A percentile compares a stretch with the other conserved stretches of the same genome.
Evolutionary conservation across 352 stramenopile species (phyloP).

Genomic region (Hyaloperonospora arabidopsidis): DNA sequence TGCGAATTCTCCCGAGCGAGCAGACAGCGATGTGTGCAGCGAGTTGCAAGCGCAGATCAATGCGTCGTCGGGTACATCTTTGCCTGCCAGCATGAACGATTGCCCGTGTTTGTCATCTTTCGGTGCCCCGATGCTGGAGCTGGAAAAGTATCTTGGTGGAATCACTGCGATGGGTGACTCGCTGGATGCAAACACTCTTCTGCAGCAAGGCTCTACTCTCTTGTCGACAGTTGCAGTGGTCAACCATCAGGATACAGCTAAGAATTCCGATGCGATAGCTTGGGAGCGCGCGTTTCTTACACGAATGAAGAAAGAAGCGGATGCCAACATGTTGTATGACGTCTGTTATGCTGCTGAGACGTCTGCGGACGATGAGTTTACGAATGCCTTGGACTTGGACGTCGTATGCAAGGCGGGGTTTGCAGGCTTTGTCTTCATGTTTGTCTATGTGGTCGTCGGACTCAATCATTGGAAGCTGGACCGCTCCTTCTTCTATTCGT

Average conservation of each 20-base stretch:
- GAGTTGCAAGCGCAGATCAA: slow-evolving; percentile 30
- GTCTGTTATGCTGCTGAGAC: slow-evolving; percentile 60
- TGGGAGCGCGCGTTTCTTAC: slow-evolving; percentile 67
- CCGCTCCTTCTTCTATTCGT: slow-evolving; percentile 49
- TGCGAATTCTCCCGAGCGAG: slow-evolving; percentile 19
- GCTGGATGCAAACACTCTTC: slow-evolving; percentile 19
- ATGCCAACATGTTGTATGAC: slow-evolving; percentile 45
- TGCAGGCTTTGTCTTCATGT: slow-evolving; percentile 57
- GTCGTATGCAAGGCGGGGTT: slow-evolving; percentile 35
- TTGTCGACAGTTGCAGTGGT: slow-evolving; percentile 40
- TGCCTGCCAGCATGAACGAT: slow-evolving; percentile 50
- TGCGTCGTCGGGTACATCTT: slow-evolving; percentile 15
- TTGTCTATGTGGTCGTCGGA: slow-evolving; percentile 60
- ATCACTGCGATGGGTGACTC: slow-evolving; percentile 22
- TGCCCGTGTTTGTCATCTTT: slow-evolving; percentile 61
- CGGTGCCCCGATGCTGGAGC: slow-evolving; percentile 45
- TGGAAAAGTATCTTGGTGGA: slow-evolving; percentile 49
- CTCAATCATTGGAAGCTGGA: slow-evolving; percentile 51
- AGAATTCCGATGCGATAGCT: slow-evolving; percentile 39
- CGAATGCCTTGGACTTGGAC: slow-evolving; percentile 37
- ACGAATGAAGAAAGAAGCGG: slow-evolving; percentile 44
- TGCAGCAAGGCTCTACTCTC: slow-evolving; percentile 40
- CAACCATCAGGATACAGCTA: slow-evolving; percentile 36
- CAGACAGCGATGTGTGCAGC: slow-evolving; percentile 30
- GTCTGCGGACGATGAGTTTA: slow-evolving; percentile 55